phyloP scores from a whole-genome alignment of 768 basidiomycete genomes.

The Agaricus bisporus region DNA sequence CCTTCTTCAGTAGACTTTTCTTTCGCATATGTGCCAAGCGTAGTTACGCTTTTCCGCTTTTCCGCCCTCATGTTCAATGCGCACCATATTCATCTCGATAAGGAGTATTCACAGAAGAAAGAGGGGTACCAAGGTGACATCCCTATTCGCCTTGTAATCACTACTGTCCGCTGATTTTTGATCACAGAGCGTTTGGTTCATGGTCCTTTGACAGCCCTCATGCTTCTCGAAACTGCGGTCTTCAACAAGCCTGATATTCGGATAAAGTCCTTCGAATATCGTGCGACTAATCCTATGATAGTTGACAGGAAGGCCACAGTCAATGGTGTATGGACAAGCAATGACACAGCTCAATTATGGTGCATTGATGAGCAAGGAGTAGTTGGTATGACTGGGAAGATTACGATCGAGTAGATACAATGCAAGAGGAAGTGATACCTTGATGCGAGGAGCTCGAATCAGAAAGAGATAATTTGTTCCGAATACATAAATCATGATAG shows the following conservation, averaged over 20 bases:
- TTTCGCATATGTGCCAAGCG: conserved; percentile 59
- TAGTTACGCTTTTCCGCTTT: conserved; percentile 77
- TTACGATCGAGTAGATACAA: conserved; percentile 16
- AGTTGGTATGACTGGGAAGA: conserved; percentile 63
- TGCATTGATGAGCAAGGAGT: conserved; percentile 49
- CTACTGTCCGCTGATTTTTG: background rate
- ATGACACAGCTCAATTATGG: conserved; percentile 43
- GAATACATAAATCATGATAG: conserved; percentile 15
- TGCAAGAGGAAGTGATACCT: background rate
- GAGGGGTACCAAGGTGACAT: conserved; percentile 67
- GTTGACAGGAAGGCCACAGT: conserved; percentile 46
- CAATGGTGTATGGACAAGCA: conserved; percentile 36
- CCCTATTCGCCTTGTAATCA: background rate
- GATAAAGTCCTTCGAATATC: conserved; percentile 57
- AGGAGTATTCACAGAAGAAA: conserved; percentile 54
- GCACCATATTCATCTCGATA: conserved; percentile 80
- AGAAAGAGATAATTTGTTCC: too few species aligned
- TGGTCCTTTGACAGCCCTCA: conserved; percentile 74
- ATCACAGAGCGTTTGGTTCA: conserved; percentile 73
- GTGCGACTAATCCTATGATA: conserved; percentile 59
- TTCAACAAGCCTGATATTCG: conserved; percentile 41
- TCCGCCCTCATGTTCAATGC: conserved; percentile 85
- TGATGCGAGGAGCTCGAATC: too few species aligned
- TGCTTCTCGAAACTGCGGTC: conserved; percentile 61
- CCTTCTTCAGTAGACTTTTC: conserved; percentile 49